Evolutionary conservation across 2,329 filamentous ascomycete genomes (phyloP), one percentile per base, ranked within the genome.

Genomic region (Fusarium sp.): DNA sequence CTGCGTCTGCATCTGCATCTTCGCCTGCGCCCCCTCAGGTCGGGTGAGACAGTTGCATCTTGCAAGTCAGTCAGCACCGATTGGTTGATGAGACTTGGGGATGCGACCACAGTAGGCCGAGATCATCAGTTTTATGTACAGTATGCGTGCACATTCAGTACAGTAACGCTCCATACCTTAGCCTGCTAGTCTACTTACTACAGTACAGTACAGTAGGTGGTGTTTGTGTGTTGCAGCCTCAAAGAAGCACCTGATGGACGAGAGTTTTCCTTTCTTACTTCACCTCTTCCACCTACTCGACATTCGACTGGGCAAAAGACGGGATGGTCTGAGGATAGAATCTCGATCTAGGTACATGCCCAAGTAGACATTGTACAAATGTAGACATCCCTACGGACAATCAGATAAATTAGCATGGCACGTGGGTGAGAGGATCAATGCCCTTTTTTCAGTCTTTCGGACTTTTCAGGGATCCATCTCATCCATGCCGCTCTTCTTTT

Each of bases 41-140:
- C 48, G 54, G 64, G 68, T 58, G 46, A 71, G 68, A 69, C 63
- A 57, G 48, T 65, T 56, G 67, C 64, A 58, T 40, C 37, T 45
- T 53, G 61, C 46, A 56, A 49, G 60, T 51, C 55, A 66, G 61
- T 55, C n/a, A 40, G 41, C 42, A 46, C 65, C 68, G 58, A 71
- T 69, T 71, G 61, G 62, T 60, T 54, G 51, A 52, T 53, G 34
- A 51, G 45, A 24, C 46, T 54, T 57, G 30, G 46, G 45, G 58
- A 70, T 65, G 71, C 65, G 57, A 59, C 69, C 61, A 70, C 46
- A 61, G 53, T 57, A 57, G 65, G 62, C 51, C 47, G 53, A 69
- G 68, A 74, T 74, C 72, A 72, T 65, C 72, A 70, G 70, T 64
- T 70, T 65, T 53, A 52, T 37, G 34, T 37, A 37, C 34, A 37